A percentile compares a stretch with the other conserved stretches of the same genome.
These are phyloP conservation scores for Diplodia seriata DNA, from an alignment of 2,329 filamentous ascomycete genomes.

Conservation along the genomic window DNA sequence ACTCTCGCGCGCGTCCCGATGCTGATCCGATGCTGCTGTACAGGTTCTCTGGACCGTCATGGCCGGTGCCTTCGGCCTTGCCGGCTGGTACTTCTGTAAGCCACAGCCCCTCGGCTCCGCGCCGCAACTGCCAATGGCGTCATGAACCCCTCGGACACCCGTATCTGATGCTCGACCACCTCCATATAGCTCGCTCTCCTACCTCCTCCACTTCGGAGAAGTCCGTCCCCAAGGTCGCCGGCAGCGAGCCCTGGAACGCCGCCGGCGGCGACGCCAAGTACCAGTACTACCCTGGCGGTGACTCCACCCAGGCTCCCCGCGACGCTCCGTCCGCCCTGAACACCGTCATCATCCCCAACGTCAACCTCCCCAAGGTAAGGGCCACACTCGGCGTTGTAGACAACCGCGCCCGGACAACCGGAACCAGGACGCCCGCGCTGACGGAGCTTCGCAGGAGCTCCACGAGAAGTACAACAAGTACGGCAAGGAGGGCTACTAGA, in stretches of 20 bases:
- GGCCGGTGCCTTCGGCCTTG: conserved; percentile 84
- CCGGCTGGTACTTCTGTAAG: conserved; percentile 87
- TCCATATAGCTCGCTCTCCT: conserved; percentile 73
- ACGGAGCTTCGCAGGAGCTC: conserved; percentile 66
- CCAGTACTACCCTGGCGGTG: conserved; percentile 77
- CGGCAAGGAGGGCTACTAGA: conserved; percentile 89
- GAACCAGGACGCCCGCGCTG: conserved; percentile 3
- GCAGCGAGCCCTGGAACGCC: conserved; percentile 91
- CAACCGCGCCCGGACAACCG: not conserved
- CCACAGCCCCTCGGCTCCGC: conserved; percentile 28
- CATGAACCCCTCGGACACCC: conserved; percentile 4
- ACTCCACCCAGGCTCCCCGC: conserved; percentile 75
- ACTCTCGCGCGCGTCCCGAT: conserved; percentile 32
- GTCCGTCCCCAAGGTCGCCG: conserved; percentile 73
- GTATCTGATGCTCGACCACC: conserved; percentile 1
- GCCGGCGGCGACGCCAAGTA: conserved; percentile 64
- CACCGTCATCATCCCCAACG: conserved; percentile 90
- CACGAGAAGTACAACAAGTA: conserved; percentile 99
- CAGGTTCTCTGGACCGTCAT: conserved; percentile 93
- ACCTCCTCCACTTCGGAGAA: conserved; percentile 84
- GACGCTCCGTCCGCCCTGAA: conserved; percentile 96
- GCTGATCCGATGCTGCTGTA: conserved; percentile 9
- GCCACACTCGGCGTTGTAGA: not conserved
- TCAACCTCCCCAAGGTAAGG: conserved; percentile 78
- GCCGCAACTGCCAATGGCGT: conserved; percentile 14